Base-by-base conservation (phyloP, 495 filamentous ascomycete species). In the Tuber magnatum region DNA sequence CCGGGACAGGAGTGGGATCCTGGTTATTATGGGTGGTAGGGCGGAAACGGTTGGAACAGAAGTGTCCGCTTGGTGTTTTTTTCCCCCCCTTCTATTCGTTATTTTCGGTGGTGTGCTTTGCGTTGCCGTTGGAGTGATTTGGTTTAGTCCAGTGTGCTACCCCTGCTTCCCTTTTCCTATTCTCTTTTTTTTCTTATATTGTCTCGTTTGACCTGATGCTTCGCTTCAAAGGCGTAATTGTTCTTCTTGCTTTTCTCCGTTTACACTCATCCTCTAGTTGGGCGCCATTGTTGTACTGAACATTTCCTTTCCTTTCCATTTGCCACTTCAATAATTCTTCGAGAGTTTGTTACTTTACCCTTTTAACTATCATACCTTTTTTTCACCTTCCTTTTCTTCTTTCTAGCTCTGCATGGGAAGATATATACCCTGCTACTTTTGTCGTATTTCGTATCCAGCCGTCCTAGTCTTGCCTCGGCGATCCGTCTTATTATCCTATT, bases 1-100 rank as follows among this genome's bases (percentile, higher is more conserved):
- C 92, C 92, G 3, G 92, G 92, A 1, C 91, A 94, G 85, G 92
- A 93, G 84, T 94, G 92, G 92, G 89, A 89, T 82, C 92, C 92
- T 18, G 73, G 69, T 69, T 80, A 80, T 69, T 76, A 73, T 71
- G 77, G 77, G 38, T 80, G 77, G 78, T 44, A 44, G 38, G 6
- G 69, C 5, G 1, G 69, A 44, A 71, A 20, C 14, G 35, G 5
- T 71, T n/a, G 69, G 35, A 20, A 35, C 9, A 35, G 24, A 44
- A 32, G 42, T 12, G 42, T 40, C 10, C 12, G 10, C 14, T 40
- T 71, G 38, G n/a, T n/a, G 38, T 43, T 22, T 28, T 38, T 70
- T 41, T 40, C 7, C 7, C 39, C 39, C 39, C 2, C 39, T 7
- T 70, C 41, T 42, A 9, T 43, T 71, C 5, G 18, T 24, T 71